Evolutionary conservation across 1,284 basidiomycete species (phyloP), one percentile per base, ranked within the genome.

Genomic region (Acaromyces ingoldii): DNA sequence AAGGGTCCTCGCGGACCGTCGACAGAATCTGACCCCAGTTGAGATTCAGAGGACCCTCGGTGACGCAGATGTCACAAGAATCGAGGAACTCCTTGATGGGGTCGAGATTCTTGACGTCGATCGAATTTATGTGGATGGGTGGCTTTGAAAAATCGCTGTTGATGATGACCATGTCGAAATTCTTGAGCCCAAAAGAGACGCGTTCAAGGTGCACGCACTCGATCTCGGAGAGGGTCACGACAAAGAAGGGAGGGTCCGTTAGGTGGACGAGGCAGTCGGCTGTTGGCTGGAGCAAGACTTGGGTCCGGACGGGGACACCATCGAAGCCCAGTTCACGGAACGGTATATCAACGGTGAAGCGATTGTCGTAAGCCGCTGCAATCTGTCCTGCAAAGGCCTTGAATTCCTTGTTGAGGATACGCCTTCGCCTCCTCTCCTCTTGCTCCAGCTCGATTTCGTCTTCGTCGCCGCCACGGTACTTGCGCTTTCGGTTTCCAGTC

Each of bases 391-490:
- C 88, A 77, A 97, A 99, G 21, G 83, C 79, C 75, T 90, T 92
- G 78, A 98, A 93, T 75, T 95, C 89, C 75, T 88, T 91, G 81
- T 99, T 98, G 34, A 97, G 80, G 77, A 88, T 82, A 51, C 87
- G 86, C 48, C 92, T 81, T 24, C 90, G 84, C 75, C 88, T 88
- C 53, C 92, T 82, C 77, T 99, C 95, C 75, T 93, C 91, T 75
- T 97, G 93, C 75, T 98, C 95, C 77, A 95, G 87, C 79, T 98
- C 93, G 60, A 98, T 92, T 78, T 98, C 95, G 75, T 99, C 95
- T 76, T 98, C 95, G 73, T 98, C 95, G 36, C 93, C 93, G 71
- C 95, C 96, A 51, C 92, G 85, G 63, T 93, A 89, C 78, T 95
- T 92, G 57, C 95, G 85, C 77, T 97, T 98, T 63, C 91, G 84